A percentile compares a stretch with the other conserved stretches of the same genome.
phyloP scores from a whole-genome alignment of 495 filamentous ascomycete genomes.

The Penicillium diatomitis region DNA sequence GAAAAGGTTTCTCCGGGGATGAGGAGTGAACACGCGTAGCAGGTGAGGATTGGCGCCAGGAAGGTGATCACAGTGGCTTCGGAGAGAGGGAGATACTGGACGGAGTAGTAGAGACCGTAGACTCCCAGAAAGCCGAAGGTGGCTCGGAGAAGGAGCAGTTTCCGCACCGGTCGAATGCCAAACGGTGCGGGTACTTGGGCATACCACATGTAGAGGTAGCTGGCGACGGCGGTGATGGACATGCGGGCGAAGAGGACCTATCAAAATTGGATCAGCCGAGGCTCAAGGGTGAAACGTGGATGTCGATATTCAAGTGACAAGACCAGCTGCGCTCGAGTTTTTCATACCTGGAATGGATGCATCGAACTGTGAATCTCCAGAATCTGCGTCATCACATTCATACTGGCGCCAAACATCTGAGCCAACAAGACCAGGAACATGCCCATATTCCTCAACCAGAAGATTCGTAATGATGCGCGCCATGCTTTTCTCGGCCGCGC shows the following conservation, averaged over 20 bases:
- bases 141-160: slow-evolving; percentile 60
- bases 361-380: slow-evolving; percentile 66
- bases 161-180: slow-evolving; percentile 54
- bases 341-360: slow-evolving; percentile 68
- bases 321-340: no score
- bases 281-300: no score
- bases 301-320: no score
- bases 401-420: slow-evolving; percentile 78
- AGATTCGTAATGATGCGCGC: slow-evolving; percentile 9
- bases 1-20: slow-evolving; percentile 70
- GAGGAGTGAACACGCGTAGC: slow-evolving; percentile 72
- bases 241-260: slow-evolving; percentile 78
- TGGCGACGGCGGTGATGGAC: slow-evolving; percentile 61
- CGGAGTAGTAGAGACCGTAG: slow-evolving; percentile 69
- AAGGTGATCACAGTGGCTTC: slow-evolving; percentile 94
- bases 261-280: background rate
- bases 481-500: slow-evolving; percentile 18
- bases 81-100: slow-evolving; percentile 78
- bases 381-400: slow-evolving; percentile 78
- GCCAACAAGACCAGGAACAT: slow-evolving; percentile 63
- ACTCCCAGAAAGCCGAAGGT: slow-evolving; percentile 80
- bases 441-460: slow-evolving; percentile 58
- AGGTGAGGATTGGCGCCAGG: slow-evolving; percentile 71
- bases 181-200: slow-evolving; percentile 58
- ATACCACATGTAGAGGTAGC: slow-evolving; percentile 68